A percentile compares a stretch with the other conserved stretches of the same genome.
Conservation (phyloP, 495 filamentous ascomycete species). For the Neurospora sp. region DNA sequence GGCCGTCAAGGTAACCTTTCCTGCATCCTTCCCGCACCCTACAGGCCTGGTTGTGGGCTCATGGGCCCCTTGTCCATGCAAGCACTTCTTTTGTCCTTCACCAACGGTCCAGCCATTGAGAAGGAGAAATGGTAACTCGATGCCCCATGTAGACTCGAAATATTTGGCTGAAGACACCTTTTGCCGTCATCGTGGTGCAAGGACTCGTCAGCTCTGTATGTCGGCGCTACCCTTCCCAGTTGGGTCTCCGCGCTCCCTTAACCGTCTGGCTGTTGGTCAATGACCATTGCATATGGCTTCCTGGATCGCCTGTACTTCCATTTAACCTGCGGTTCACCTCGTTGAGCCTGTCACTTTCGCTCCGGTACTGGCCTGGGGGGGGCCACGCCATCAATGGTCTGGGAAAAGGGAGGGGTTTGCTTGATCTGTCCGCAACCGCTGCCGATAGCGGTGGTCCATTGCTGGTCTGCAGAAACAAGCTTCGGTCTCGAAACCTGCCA, state of each 20-base stretch:
- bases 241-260: not conserved
- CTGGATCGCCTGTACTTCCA: not conserved
- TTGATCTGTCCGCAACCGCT: not conserved
- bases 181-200: constrained; percentile 22
- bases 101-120: not conserved
- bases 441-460: not conserved
- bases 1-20: constrained; percentile 1
- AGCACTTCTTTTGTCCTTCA: constrained; percentile 5
- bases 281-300: not conserved
- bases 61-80: constrained; percentile 12
- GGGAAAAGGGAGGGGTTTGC: not conserved
- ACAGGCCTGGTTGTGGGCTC: not conserved
- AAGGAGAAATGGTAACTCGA: not conserved
- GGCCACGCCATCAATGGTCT: not conserved
- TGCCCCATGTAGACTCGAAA: not conserved
- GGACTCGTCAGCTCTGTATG: constrained; percentile 12
- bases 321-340: not conserved
- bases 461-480: not conserved
- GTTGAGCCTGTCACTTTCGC: not conserved
- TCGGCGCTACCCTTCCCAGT: not conserved
- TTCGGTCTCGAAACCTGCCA: not conserved
- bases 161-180: constrained; percentile 12
- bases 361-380: not conserved
- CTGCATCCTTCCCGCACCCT: constrained; percentile 10
- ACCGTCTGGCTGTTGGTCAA: not conserved